Evolutionary conservation across 805 yeast genomes (phyloP), one percentile per base, ranked within the genome.

Genomic region (Hanseniaspora occidentalis): DNA sequence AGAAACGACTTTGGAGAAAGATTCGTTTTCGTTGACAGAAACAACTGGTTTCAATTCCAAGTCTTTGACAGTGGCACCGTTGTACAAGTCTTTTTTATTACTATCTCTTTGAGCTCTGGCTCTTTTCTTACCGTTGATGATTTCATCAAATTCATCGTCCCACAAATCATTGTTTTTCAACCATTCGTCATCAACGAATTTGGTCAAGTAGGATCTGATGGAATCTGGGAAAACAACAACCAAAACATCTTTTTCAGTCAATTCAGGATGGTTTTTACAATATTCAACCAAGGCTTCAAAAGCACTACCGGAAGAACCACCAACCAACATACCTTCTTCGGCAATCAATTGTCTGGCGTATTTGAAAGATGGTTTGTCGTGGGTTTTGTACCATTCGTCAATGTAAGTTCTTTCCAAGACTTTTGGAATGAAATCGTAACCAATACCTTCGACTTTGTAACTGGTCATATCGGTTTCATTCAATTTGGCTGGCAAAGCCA

Each of bases 101-200:
- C 61, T 53, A 10, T 60, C 49, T 44, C 58, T 58, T 46, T 56
- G 54, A 4, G 42, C 48, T 31, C 43, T 33, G 6, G 52, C 45
- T 6, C 36, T 38, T 20, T 23, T 38, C 36, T 38, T 42, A 24
- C 38, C 38, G 40, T 56, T 51, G 25, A 59, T 56, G 39, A 60
- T 60, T 35, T 54, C 59, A 41, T 60, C 58, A 41, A 70, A 58
- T 41, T 68, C 64, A 39, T 70, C 70, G 47, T 75, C 83, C 48
- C 79, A 73, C 54, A 84, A 77, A 2, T 82, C 81, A 57, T 84
- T 82, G 51, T 74, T 74, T 57, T 70, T 72, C 81, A 84, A 76
- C 95, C 95, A 84, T 61, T 83, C 94, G 53, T 84, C 94, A 58
- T 84, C 94, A 29, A 83, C 89, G 55, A 84, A 84, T 64, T 84